Conservation (phyloP, 1,284 basidiomycete genomes). For the Cystobasidium pallidum region DNA sequence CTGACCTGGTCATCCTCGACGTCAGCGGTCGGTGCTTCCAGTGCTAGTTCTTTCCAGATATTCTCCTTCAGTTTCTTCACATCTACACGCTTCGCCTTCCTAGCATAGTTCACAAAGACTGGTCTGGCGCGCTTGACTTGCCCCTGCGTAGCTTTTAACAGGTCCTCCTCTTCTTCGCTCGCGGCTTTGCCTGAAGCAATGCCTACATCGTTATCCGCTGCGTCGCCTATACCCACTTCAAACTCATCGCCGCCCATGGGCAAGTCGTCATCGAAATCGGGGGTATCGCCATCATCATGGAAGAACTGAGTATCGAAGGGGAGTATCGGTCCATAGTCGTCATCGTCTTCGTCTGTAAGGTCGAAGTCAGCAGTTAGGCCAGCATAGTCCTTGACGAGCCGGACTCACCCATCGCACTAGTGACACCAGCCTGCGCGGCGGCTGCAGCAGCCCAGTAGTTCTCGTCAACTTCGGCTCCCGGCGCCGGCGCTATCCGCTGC, state of each 20-base stretch:
- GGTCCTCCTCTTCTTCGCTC: slow-evolving; percentile 70
- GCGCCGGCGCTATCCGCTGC: slow-evolving; percentile 16
- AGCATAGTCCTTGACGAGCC: not conserved
- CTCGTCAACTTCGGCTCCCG: slow-evolving; percentile 83
- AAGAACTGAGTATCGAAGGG: slow-evolving; percentile 98
- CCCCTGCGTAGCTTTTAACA: slow-evolving; percentile 78
- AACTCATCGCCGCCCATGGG: slow-evolving; percentile 59
- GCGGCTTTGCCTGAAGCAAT: slow-evolving; percentile 53
- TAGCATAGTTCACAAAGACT: slow-evolving; percentile 91
- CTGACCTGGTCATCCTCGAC: slow-evolving; percentile 18
- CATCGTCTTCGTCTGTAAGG: slow-evolving; percentile 48
- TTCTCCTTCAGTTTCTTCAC: slow-evolving; percentile 96
- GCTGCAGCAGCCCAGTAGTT: slow-evolving; percentile 92
- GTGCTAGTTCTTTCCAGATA: slow-evolving; percentile 80
- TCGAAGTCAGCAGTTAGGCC: not conserved
- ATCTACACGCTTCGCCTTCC: slow-evolving; percentile 94
- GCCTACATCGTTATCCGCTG: slow-evolving; percentile 52
- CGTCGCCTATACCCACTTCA: slow-evolving; percentile 25
- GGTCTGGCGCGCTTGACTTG: slow-evolving; percentile 78
- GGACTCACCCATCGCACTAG: slow-evolving; percentile 61
- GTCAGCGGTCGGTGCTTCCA: slow-evolving; percentile 47
- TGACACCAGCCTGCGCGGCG: slow-evolving; percentile 61
- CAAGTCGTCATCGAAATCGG: slow-evolving; percentile 64
- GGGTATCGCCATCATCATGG: slow-evolving; percentile 84
- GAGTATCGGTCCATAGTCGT: slow-evolving; percentile 62